Evolutionary conservation across 2,329 filamentous ascomycete species (phyloP), one percentile per base, ranked within the genome.

Genomic region (Cucurbitaria berberidis): DNA sequence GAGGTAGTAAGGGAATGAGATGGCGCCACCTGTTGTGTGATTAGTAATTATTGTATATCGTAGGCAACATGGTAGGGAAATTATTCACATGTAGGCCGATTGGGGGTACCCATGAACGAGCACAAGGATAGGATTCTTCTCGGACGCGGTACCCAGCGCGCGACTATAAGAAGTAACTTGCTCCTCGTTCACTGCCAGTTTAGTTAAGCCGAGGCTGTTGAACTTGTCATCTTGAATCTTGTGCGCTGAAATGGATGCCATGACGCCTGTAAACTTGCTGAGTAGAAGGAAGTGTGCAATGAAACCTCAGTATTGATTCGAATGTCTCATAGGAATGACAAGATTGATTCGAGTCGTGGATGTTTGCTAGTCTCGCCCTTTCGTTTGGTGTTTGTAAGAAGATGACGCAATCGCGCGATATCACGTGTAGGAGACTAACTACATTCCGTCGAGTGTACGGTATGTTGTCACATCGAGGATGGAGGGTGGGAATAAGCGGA

Each of bases 71-170:
- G 9, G 13, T 27, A 10, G 24, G 22, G 39, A 38, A 16, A 38
- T 27, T 52, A 38, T 27, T 52, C 58, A 69, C 69, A 66, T 66
- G 51, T 66, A 71, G 21, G 66, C 55, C n/a, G 63, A 67, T 41
- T 69, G 59, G 0, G 71, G 71, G 39, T 74, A 74, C 8, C 71
- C 71, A 53, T 74, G 71, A 11, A 74, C 38, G 18, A 74, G 51
- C 1, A 72, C 66, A 1, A 74, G 39, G 8, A 73, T 54, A 1
- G 70, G 71, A 30, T 74, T 72, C 22, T 60, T 53, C 1, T 65
- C 62, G 5, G 61, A 66, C 3, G 60, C 66, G 13, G 57, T 24
- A 1, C 59, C 62, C 9, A 74, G 48, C 19, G 48, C 48, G 16
- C 66, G 67, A 53, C 57, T 69, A 35, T 74, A 73, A 8, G 45